Evolutionary conservation across 2,329 filamentous ascomycete species (phyloP).

Genomic region (Pseudogymnoascus sp.): DNA sequence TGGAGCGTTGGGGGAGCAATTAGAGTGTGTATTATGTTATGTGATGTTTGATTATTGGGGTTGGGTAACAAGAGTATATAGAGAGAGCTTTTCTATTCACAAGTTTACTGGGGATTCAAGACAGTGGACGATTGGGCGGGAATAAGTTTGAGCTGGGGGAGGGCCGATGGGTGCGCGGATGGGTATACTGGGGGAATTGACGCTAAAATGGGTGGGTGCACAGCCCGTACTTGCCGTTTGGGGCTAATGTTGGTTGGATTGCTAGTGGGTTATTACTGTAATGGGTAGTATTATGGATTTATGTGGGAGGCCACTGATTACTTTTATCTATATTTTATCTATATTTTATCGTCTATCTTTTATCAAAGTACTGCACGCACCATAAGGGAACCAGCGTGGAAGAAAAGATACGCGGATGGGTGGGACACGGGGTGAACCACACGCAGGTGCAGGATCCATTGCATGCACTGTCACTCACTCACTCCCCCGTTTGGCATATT

Average conservation of each 20-base stretch:
- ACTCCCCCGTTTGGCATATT: neutral
- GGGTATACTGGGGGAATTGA: neutral
- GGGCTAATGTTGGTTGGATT: neutral
- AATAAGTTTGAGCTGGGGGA: neutral
- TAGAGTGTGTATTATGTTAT: neutral
- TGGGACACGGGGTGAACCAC: slow-evolving; percentile 4
- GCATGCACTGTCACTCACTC: neutral
- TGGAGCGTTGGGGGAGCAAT: neutral
- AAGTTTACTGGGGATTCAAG: neutral
- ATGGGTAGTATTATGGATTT: neutral
- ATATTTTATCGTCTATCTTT: no score
- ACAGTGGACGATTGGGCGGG: neutral
- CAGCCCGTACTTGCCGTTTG: neutral
- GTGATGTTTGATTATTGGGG: neutral
- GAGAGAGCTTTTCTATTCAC: neutral
- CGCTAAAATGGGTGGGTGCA: neutral
- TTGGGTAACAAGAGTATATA: neutral
- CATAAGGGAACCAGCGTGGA: neutral
- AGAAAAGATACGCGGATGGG: neutral
- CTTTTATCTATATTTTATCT: no score
- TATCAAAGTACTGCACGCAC: neutral
- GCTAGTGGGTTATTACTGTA: neutral
- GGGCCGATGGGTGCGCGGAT: neutral
- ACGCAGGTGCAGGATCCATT: neutral
- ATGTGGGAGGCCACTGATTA: no score